Evolutionary conservation across 1,139 yeast genomes (phyloP).

Genomic region (Blastobotrys malaysiensis): DNA sequence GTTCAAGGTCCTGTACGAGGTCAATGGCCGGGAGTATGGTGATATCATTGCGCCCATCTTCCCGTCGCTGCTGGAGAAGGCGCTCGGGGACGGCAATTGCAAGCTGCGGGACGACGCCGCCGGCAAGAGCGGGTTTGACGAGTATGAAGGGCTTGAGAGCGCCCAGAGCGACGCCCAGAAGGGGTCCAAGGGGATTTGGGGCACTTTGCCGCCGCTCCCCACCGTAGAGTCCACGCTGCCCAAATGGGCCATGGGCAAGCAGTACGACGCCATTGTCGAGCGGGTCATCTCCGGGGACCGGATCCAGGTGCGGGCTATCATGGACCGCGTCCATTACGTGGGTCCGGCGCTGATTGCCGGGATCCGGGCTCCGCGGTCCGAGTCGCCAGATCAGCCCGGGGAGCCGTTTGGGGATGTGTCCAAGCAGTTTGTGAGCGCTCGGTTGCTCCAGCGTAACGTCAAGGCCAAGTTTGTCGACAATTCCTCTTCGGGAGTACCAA

Average conservation of each 20-base stretch:
- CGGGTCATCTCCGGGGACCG: conserved; percentile 77
- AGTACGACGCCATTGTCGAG: conserved; percentile 60
- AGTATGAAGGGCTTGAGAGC: conserved; percentile 36
- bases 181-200: conserved; percentile 55
- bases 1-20: conserved; percentile 52
- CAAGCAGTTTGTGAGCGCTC: conserved; percentile 58
- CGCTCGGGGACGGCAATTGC: conserved; percentile 56
- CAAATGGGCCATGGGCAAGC: conserved; percentile 30
- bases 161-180: conserved; percentile 50
- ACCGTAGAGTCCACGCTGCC: conserved; percentile 36
- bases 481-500: conserved; percentile 53
- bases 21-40: conserved; percentile 63
- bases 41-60: conserved; percentile 64
- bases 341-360: conserved; percentile 69
- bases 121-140: conserved; percentile 34
- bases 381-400: conserved; percentile 36
- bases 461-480: conserved; percentile 52
- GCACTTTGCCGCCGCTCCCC: conserved; percentile 25
- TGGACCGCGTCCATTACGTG: conserved; percentile 42
- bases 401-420: conserved; percentile 63
- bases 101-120: conserved; percentile 54
- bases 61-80: conserved; percentile 52
- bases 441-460: conserved; percentile 60
- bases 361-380: conserved; percentile 64
- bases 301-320: conserved; percentile 49